Evolutionary conservation across 2,329 filamentous ascomycete species (phyloP), one percentile per base, ranked within the genome.

Genomic region (Aspergillus transmontanensis): DNA sequence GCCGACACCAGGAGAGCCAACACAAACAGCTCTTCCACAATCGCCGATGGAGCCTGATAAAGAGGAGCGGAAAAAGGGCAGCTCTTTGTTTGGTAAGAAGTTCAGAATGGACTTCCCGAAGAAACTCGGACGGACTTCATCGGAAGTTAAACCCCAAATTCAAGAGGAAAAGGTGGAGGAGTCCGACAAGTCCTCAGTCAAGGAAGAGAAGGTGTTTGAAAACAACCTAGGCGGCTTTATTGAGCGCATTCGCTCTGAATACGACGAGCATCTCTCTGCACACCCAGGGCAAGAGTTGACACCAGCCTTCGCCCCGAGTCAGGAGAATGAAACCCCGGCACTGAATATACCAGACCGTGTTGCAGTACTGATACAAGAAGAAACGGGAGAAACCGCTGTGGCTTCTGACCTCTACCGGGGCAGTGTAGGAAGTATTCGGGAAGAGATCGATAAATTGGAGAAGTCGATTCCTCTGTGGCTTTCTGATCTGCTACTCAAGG

Each of bases 401-500:
- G 85, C 88, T 62, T 92, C 92, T 32, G 95, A 98, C 81, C 82
- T 98, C 12, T 99, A 97, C 75, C 87, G 95, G 72, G 94, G 95
- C 32, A 96, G 90, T 3, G 92, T 98, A 3, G 90, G 87, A 61
- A 88, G 87, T 9, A 85, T 96, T 5, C 91, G 90, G 1, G 83
- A 86, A 54, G 92, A 96, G 71, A 90, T 89, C 23, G 92, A 96
- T 76, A 80, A 90, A 23, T 90, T 99, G 58, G 94, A 98, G 79
- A 90, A 92, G 72, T 87, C 90, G 46, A 93, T 90, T 6, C 94
- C 95, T 1, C 90, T 91, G 83, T 99, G 95, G 95, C 84, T 99
- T 7, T 94, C 91, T 16, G 94, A 98, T 67, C 86, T 97, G 41
- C 82, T 99, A 16, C 82, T 99, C 54, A 83, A 84, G 71, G 88